Evolutionary conservation across 148 eudicot species (phyloP), one percentile per base, ranked within the genome.

Genomic region (Silene latifolia): DNA sequence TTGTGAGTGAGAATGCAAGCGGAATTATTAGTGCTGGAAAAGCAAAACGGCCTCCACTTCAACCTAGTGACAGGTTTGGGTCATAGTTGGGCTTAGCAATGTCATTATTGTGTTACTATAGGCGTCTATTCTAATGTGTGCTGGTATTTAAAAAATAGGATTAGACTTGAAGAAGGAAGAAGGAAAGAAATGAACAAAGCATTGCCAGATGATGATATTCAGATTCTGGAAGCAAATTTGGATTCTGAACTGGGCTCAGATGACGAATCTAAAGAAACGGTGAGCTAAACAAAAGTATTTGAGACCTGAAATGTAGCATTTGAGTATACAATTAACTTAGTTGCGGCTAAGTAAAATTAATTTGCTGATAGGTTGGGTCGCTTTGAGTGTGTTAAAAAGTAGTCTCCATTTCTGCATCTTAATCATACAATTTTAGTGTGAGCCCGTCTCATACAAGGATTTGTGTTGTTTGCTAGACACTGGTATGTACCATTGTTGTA

Each of bases 1-100:
- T 72, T 69, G 90, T 92, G 63, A 82, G 78, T 79, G 90, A 90
- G 82, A 87, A 89, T 80, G 93, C 93, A 67, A 82, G 84, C 63
- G 92, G 91, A 69, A 95, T 90, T 63, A 95, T 92, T 64, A 95
- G 89, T 70, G 99, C 94, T 71, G 98, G 99, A 68, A 89, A 88
- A 72, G 99, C 98, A 77, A 92, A 89, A 74, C 89, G 98, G 70
- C 81, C 84, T 59, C 74, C 83, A 70, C 75, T 88, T 57, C 90
- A 84, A 75, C 86, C 93, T 80, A 96, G 89, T 71, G 98, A 90
- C 71, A 92, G 99, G 99, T 95, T 72, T 67, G 90, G 81, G 48
- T 73, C 17, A 69, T 70, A 17, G 21, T 29, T 62, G 27, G 63
- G 66, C 9, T 65, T 78, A 8, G 7, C 76, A 51, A 57, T 35